Base-by-base conservation (phyloP, 176 grass and related monocot genomes). In the Aegilops tauschii region DNA sequence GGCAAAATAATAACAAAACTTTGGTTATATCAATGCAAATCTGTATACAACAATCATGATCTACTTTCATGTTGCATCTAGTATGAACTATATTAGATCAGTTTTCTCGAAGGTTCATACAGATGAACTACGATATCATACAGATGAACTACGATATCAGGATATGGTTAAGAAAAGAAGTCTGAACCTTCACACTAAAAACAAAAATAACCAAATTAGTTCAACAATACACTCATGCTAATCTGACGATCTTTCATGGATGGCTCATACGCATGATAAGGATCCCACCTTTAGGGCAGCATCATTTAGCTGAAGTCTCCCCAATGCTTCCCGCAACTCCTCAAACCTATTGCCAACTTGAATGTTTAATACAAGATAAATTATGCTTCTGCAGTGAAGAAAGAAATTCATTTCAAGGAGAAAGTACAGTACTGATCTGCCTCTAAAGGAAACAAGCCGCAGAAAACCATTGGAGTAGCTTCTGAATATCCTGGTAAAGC, bases 381-480 rank as follows among this genome's bases (percentile, higher is more conserved):
- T 23, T 68, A 27, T 81, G 35, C 13, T 14, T 68, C 58, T 66
- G 80, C 34, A 89, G 27, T 50, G 80, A 72, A 52, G 5, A 89
- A 52, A n/a, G 40, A 10, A 83, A 64, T 76, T 34, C 6, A 73
- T 45, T 54, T 71, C 80, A 89, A 76, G 63, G 30, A 74, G 80
- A 88, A 88, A 83, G 73, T 80, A 81, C 83, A 78, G 85, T 91
- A 98, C 96, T 95, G 96, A 73, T 98, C 96, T 42, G 91, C 93
- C 82, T 98, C 96, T 80, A 98, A 89, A 40, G 96, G 96, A 84
- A 98, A 98, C 65, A 98, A 87, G 88, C 96, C 96, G 29, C 90
- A 98, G 69, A 98, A 98, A 86, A 98, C 96, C 96, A 98, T 95
- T 34, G 96, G 93, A 78, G 93, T 95, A 73, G 92, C 91, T 90